Evolutionary conservation across 2,329 filamentous ascomycete species (phyloP).

Genomic region (Botrytis paeoniae): DNA sequence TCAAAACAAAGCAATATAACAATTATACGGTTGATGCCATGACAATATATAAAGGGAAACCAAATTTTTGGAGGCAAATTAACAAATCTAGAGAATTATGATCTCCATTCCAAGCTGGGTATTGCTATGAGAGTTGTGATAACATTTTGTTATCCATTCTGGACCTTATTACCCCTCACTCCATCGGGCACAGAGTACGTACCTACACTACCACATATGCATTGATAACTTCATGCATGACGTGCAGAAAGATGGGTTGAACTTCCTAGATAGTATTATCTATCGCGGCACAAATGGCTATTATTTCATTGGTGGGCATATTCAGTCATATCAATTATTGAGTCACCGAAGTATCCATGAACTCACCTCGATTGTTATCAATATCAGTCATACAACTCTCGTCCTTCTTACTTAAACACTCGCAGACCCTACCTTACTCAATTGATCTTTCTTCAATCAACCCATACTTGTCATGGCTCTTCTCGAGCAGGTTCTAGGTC

Average conservation of each 20-base stretch:
- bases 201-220: too few species aligned
- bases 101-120: too few species aligned
- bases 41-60: neutral
- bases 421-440: neutral
- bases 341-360: neutral
- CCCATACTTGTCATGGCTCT: slow-evolving; percentile 17
- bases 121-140: neutral
- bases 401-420: neutral
- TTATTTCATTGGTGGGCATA: neutral
- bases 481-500: slow-evolving; percentile 17
- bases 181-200: neutral
- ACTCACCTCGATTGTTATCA: neutral
- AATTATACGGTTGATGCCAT: neutral
- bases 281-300: neutral
- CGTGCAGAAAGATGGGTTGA: neutral
- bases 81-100: neutral
- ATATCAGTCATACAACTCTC: neutral
- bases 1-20: neutral
- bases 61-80: fast-evolving
- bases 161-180: neutral
- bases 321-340: neutral
- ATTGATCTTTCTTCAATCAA: neutral
- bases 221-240: neutral
- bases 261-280: neutral
- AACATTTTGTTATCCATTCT: neutral